Conservation (phyloP, 140 eudicot genomes). For the Oenanthe javanica region DNA sequence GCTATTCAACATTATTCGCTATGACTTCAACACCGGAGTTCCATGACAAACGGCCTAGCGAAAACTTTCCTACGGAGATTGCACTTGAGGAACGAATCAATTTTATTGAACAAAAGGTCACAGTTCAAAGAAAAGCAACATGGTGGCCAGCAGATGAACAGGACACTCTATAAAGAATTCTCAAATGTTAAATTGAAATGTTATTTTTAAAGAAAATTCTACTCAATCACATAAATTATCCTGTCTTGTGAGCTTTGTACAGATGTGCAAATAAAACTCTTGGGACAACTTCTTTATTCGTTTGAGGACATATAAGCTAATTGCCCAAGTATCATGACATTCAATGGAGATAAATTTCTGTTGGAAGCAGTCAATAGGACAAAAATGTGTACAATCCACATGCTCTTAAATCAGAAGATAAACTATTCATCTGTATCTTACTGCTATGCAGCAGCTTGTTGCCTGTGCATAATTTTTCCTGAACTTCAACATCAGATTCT, state of each 20-base stretch:
- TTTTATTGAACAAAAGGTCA: too few species aligned
- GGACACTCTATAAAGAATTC: background rate
- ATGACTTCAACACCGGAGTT: too few species aligned
- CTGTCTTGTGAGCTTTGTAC: background rate
- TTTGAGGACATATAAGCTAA: background rate
- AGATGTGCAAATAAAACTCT: background rate
- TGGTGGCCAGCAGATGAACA: too few species aligned
- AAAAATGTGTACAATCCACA: background rate
- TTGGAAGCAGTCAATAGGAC: background rate
- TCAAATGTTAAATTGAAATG: background rate
- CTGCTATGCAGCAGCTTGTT: constrained; percentile 13
- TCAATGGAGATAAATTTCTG: constrained; percentile 16
- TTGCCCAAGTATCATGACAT: background rate
- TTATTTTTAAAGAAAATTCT: too few species aligned
- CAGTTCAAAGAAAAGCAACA: too few species aligned
- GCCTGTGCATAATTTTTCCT: constrained; percentile 32
- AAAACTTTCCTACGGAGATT: too few species aligned
- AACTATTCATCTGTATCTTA: background rate
- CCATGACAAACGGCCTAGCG: too few species aligned
- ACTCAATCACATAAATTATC: too few species aligned
- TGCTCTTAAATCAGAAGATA: background rate
- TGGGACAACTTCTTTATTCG: background rate
- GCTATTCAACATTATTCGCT: too few species aligned
- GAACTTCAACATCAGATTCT: constrained; percentile 23
- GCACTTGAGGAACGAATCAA: too few species aligned